phyloP scores from a whole-genome alignment of 306 rosid genomes.

The Hippophae tibetana region DNA sequence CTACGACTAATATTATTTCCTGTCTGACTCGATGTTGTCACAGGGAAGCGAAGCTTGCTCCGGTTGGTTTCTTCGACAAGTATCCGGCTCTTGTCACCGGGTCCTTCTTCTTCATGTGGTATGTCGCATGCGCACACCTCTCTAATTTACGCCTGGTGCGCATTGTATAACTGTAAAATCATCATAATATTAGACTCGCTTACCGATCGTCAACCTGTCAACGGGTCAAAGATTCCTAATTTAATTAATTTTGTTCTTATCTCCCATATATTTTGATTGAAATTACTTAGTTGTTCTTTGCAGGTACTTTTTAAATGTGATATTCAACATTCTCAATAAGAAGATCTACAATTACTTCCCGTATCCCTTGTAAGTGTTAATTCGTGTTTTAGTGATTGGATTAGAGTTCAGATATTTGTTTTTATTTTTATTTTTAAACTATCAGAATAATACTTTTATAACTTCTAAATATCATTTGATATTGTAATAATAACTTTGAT shows the following conservation, averaged over 20 bases:
- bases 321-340: constrained; percentile 50
- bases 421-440: not conserved
- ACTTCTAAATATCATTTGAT: no score
- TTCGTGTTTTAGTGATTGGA: not conserved
- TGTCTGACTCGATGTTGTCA: constrained; percentile 16
- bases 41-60: constrained; percentile 54
- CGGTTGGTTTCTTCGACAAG: constrained; percentile 45
- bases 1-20: constrained; percentile 23
- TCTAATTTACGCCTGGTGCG: not conserved
- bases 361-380: constrained; percentile 34
- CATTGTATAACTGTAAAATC: not conserved
- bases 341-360: constrained; percentile 52
- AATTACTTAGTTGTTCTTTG: not conserved
- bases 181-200: no score
- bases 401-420: no score
- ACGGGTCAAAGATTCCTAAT: no score
- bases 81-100: constrained; percentile 40
- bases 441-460: no score
- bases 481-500: no score
- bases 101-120: constrained; percentile 58
- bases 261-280: not conserved
- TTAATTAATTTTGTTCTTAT: no score
- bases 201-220: no score
- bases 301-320: constrained; percentile 51
- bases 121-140: constrained; percentile 1